Evolutionary conservation across 2,329 filamentous ascomycete species (phyloP).

Genomic region (Sarocladium brachiariae): DNA sequence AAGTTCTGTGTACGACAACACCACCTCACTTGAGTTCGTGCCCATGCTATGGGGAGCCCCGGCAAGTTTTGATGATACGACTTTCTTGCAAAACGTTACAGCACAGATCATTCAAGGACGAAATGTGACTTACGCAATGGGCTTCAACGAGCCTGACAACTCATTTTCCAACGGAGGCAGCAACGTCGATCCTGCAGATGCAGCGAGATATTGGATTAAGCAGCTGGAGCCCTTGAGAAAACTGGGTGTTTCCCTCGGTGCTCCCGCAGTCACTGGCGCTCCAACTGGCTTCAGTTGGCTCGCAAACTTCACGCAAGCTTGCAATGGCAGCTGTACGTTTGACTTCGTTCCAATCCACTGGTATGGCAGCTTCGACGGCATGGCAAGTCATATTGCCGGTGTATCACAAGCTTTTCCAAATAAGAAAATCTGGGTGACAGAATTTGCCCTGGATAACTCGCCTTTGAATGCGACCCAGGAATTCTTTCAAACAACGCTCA

Average conservation of each 20-base stretch:
- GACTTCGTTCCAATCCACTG: slow-evolving; percentile 52
- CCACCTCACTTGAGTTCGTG: slow-evolving; percentile 47
- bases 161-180: slow-evolving; percentile 45
- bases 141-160: slow-evolving; percentile 69
- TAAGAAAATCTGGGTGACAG: slow-evolving; percentile 67
- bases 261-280: slow-evolving; percentile 57
- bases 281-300: slow-evolving; percentile 55
- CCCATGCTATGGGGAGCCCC: slow-evolving; percentile 63
- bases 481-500: slow-evolving; percentile 60
- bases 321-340: slow-evolving; percentile 37
- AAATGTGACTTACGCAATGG: slow-evolving; percentile 56
- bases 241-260: slow-evolving; percentile 53
- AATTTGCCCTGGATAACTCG: slow-evolving; percentile 59
- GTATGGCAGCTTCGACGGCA: slow-evolving; percentile 56
- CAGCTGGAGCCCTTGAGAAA: slow-evolving; percentile 57
- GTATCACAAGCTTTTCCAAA: slow-evolving; percentile 33
- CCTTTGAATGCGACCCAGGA: slow-evolving; percentile 49
- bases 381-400: slow-evolving; percentile 54
- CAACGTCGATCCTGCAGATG: slow-evolving; percentile 44
- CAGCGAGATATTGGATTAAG: slow-evolving; percentile 56
- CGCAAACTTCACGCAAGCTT: slow-evolving; percentile 48
- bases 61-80: slow-evolving; percentile 35
- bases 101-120: slow-evolving; percentile 35
- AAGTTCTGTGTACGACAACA: slow-evolving; percentile 36
- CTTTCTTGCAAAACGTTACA: slow-evolving; percentile 51